Conservation (phyloP, 2,329 filamentous ascomycete species). For the Aspergillus proliferans region DNA sequence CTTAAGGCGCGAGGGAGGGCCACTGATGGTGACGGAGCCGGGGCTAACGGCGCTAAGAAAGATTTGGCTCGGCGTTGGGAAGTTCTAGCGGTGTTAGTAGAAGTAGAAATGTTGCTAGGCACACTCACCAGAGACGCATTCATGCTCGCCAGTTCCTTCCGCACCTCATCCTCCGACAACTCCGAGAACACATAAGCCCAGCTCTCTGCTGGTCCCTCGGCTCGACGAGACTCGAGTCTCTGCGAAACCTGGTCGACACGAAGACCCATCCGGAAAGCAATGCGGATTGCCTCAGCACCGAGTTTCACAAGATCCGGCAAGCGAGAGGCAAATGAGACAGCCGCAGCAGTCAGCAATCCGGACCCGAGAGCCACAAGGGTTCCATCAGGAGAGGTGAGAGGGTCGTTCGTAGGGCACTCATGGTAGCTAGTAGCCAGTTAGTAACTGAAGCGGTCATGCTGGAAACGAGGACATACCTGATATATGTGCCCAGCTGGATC, state of each 20-base stretch:
- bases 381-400: background rate
- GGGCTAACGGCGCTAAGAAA: constrained; percentile 19
- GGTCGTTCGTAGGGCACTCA: constrained; percentile 4
- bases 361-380: constrained; percentile 36
- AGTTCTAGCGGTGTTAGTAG: constrained; percentile 5
- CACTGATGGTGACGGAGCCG: constrained; percentile 19
- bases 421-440: constrained; percentile 3
- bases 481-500: constrained; percentile 38
- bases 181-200: constrained; percentile 23
- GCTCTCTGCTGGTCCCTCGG: constrained; percentile 12
- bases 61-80: constrained; percentile 12
- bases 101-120: background rate
- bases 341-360: constrained; percentile 41
- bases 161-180: constrained; percentile 13
- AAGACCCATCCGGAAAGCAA: constrained; percentile 45
- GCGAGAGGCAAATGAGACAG: constrained; percentile 35
- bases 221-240: constrained; percentile 33
- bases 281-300: constrained; percentile 38
- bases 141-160: constrained; percentile 18
- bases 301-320: constrained; percentile 34
- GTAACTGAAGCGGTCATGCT: background rate
- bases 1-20: constrained; percentile 20
- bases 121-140: constrained; percentile 10
- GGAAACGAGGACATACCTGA: constrained; percentile 34
- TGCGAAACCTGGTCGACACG: constrained; percentile 39